Conservation (phyloP, 78 protist genomes). For the Chrysochromulina parva region DNA sequence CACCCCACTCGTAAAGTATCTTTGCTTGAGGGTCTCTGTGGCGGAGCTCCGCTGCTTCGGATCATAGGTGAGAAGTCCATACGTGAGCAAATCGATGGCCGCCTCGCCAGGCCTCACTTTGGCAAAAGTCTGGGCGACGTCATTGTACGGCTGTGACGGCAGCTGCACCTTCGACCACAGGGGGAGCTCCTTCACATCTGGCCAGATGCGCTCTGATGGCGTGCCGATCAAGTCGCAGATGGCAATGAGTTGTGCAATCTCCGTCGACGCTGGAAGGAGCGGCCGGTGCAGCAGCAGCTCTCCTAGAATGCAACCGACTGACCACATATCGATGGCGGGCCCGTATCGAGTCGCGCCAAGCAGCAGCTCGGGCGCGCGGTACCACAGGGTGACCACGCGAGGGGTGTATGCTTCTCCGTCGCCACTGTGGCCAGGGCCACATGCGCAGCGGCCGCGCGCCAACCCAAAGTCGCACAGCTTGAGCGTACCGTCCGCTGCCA, state of each 20-base stretch:
- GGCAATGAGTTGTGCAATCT: not conserved
- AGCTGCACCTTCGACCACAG: not conserved
- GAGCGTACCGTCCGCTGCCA: not conserved
- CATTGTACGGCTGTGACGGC: constrained; percentile 16
- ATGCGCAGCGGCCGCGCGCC: constrained; percentile 15
- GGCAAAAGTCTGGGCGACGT: not conserved
- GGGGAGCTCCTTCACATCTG: constrained; percentile 1
- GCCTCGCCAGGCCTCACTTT: not conserved
- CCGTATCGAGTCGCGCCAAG: constrained; percentile 18
- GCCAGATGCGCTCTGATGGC: constrained; percentile 33
- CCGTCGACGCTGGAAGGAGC: constrained; percentile 9
- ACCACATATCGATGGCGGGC: constrained; percentile 18
- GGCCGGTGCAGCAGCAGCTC: constrained; percentile 37
- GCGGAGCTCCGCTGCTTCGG: not conserved
- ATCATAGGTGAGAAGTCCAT: constrained; percentile 33
- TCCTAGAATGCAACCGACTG: constrained; percentile 42
- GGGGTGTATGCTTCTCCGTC: not conserved
- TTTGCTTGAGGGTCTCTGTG: no score
- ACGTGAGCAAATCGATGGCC: not conserved
- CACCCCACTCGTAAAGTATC: no score
- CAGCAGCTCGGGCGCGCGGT: constrained; percentile 38
- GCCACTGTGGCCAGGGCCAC: not conserved
- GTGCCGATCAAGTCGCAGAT: constrained; percentile 30
- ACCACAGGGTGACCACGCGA: constrained; percentile 31
- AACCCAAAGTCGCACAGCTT: constrained; percentile 59